A percentile compares a stretch with the other conserved stretches of the same genome.
Conservation (phyloP, 31 red algal genomes). For the Endocladia muricata region DNA sequence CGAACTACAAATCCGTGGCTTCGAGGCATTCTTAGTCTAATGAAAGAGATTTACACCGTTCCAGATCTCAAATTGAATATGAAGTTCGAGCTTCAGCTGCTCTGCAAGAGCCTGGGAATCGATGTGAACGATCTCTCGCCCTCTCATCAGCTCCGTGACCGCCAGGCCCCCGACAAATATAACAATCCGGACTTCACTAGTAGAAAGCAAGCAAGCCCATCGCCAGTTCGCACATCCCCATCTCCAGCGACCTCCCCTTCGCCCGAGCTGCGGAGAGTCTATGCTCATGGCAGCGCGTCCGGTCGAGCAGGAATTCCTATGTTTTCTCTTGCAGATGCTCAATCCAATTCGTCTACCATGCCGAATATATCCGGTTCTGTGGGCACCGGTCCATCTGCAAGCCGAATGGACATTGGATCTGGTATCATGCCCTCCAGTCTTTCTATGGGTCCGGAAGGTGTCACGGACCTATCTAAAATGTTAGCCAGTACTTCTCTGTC, state of each 20-base stretch:
- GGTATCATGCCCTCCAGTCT: slow-evolving; percentile 9
- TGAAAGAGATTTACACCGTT: slow-evolving; percentile 88
- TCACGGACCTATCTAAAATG: slow-evolving; percentile 48
- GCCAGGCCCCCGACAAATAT: slow-evolving; percentile 43
- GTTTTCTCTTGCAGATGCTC: slow-evolving; percentile 31
- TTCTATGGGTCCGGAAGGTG: slow-evolving; percentile 20
- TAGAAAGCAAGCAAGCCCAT: slow-evolving; percentile 37
- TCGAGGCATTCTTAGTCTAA: slow-evolving; percentile 73
- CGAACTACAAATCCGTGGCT: slow-evolving; percentile 94
- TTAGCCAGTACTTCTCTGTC: slow-evolving; percentile 34
- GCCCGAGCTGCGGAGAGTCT: slow-evolving; percentile 30
- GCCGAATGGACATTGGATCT: slow-evolving; percentile 9
- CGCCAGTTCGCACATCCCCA: slow-evolving; percentile 34
- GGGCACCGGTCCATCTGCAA: slow-evolving; percentile 15
- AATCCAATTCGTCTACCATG: slow-evolving; percentile 9
- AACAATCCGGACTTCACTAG: slow-evolving; percentile 87
- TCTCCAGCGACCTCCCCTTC: slow-evolving; percentile 27
- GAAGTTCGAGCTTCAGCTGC: slow-evolving; percentile 90
- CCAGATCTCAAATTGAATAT: slow-evolving; percentile 92
- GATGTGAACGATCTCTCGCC: slow-evolving; percentile 66
- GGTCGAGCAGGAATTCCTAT: slow-evolving; percentile 22
- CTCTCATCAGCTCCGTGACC: slow-evolving; percentile 52
- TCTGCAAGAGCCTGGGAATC: slow-evolving; percentile 76
- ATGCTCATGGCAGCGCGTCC: neutral
- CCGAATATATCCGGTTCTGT: neutral